Evolutionary conservation across 805 yeast species (phyloP), one percentile per base, ranked within the genome.

Genomic region (Maudiozyma saulgeensis): DNA sequence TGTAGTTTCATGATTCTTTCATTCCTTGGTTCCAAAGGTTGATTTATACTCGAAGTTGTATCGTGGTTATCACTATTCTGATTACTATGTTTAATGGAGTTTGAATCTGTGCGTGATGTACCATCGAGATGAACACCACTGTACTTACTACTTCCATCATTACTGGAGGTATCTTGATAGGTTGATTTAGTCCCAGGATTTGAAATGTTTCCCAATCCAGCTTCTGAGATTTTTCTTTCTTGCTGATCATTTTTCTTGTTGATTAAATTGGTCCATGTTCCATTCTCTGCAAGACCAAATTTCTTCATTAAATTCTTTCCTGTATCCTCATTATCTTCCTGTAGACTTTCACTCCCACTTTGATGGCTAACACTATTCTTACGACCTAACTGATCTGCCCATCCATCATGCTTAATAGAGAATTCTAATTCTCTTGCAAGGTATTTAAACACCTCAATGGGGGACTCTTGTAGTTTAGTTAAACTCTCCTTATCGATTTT

Each of bases 181-280:
- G 4, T 34, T 9, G 45, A 35, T 18, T 38, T 32, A 7, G 23
- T 23, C 13, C 31, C 46, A 19, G 46, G 34, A 8, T 6, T 19
- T 25, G 34, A 16, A 4, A 46, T 37, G 13, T 21, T 28, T 8
- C 25, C 18, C n/a, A 40, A 11, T 21, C 37, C 19, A 16, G 25
- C 13, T 21, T 49, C 50, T 15, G 43, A 18, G 26, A 11, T 32
- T 28, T 8, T 46, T 16, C 23, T 47, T 51, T 39, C 52, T 44
- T 41, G 45, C 44, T 41, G 45, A 15, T 45, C 52, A 16, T 38
- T 48, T 32, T 55, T 56, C 38, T 53, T 56, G 41, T 49, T 58
- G 6, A 64, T 55, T 35, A 64, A 52, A 41, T 60, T 59, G 5
- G 67, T 52, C 68, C 68, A 64, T 3, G 67, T 63, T 18, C 64